phyloP scores from a whole-genome alignment of 805 yeast species.

The Scheffersomyces amazonensis region DNA sequence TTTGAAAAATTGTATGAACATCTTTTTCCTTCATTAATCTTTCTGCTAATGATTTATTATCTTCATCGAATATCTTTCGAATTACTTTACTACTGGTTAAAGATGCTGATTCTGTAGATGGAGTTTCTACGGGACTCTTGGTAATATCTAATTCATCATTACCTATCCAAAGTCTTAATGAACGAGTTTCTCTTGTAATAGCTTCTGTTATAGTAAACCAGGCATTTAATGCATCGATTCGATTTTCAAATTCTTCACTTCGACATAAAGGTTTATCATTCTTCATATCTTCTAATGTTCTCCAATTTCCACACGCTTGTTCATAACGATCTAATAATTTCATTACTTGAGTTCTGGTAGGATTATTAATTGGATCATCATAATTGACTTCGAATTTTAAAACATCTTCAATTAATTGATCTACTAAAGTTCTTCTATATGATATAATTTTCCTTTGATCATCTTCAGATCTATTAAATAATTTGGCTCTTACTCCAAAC shows the following conservation, averaged over 20 bases:
- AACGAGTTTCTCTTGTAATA: slow-evolving; percentile 56
- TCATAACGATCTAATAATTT: slow-evolving; percentile 59
- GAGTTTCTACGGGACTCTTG: slow-evolving; percentile 22
- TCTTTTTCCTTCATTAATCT: slow-evolving; percentile 77
- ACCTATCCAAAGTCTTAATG: slow-evolving; percentile 79
- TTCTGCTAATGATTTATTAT: slow-evolving; percentile 72
- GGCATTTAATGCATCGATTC: slow-evolving; percentile 75
- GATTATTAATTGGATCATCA: slow-evolving; percentile 23
- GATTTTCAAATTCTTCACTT: slow-evolving; percentile 57
- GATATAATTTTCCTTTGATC: slow-evolving; percentile 71
- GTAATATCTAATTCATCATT: slow-evolving; percentile 72
- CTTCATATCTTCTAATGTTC: slow-evolving; percentile 72
- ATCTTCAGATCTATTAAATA: slow-evolving; percentile 73
- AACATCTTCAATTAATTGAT: slow-evolving; percentile 68
- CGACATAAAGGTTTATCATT: slow-evolving; percentile 72
- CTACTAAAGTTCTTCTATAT: slow-evolving; percentile 70
- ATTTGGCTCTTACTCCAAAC: slow-evolving; percentile 83
- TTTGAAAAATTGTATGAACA: slow-evolving; percentile 66
- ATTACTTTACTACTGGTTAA: slow-evolving; percentile 11
- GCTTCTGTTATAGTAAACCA: slow-evolving; percentile 79
- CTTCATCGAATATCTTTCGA: slow-evolving; percentile 50
- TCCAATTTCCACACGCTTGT: slow-evolving; percentile 73
- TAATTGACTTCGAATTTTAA: slow-evolving; percentile 57
- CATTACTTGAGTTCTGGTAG: slow-evolving; percentile 48
- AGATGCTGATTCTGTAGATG: slow-evolving; percentile 11